Percentiles rank a stretch among this genome's conserved stretches.
Conservation (phyloP, 1,284 basidiomycete genomes). For the Melampsora medusae region DNA sequence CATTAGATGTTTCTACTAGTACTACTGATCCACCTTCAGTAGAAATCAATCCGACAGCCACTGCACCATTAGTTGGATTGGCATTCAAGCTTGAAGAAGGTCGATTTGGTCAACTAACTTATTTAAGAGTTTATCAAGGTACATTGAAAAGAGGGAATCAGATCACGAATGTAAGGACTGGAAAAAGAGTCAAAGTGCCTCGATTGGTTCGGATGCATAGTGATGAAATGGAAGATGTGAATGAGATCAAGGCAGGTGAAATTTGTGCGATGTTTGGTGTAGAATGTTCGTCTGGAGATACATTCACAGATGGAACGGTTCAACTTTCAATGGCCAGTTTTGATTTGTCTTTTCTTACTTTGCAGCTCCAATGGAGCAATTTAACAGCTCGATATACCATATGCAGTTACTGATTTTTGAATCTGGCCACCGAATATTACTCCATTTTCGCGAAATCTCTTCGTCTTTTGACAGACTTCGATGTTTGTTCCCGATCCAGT, state of each 20-base stretch:
- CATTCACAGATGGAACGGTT: slow-evolving; percentile 67
- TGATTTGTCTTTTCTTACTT: no score
- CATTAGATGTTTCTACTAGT: slow-evolving; percentile 76
- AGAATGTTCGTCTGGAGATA: slow-evolving; percentile 96
- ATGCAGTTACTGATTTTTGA: neutral
- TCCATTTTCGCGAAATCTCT: neutral
- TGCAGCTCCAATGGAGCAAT: no score
- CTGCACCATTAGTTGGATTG: slow-evolving; percentile 85
- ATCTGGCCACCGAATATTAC: neutral
- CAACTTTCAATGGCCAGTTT: slow-evolving; percentile 33
- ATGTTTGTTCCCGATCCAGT: slow-evolving; percentile 99
- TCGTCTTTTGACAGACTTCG: slow-evolving; percentile 66
- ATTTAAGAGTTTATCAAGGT: slow-evolving; percentile 99
- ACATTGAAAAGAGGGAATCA: slow-evolving; percentile 77
- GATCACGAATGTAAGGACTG: slow-evolving; percentile 90
- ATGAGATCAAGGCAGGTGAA: slow-evolving; percentile 92
- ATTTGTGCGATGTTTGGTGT: slow-evolving; percentile 99
- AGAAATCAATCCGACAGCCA: slow-evolving; percentile 72
- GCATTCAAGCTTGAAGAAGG: slow-evolving; percentile 99
- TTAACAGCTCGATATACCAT: no score
- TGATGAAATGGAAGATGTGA: slow-evolving; percentile 99
- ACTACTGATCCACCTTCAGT: slow-evolving; percentile 65
- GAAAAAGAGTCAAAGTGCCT: slow-evolving; percentile 98
- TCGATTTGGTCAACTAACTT: slow-evolving; percentile 93
- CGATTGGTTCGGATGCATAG: slow-evolving; percentile 95